Conservation (phyloP, 192 early-diverging fungal genomes). For the Gaertneriomyces sp. region DNA sequence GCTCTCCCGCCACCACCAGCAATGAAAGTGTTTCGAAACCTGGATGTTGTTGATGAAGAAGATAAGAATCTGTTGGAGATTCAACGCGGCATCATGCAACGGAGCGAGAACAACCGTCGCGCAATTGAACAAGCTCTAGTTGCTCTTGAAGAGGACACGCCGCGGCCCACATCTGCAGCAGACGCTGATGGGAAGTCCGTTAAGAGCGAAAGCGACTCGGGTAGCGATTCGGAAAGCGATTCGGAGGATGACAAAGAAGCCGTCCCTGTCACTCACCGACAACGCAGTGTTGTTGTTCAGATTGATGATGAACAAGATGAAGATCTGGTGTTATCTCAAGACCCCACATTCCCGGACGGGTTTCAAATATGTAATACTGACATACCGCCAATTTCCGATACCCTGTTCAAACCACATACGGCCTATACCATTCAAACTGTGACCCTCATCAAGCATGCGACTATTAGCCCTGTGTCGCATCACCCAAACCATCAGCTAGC, state of each 20-base stretch:
- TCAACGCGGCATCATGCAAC: constrained; percentile 63
- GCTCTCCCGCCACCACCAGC: constrained; percentile 69
- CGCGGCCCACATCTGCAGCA: not conserved
- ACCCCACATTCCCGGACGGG: constrained; percentile 53
- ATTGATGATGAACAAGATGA: constrained; percentile 81
- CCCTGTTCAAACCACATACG: constrained; percentile 18
- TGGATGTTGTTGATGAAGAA: constrained; percentile 71
- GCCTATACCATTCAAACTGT: constrained; percentile 47
- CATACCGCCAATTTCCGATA: constrained; percentile 18
- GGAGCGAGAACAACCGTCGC: constrained; percentile 62
- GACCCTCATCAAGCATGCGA: constrained; percentile 58
- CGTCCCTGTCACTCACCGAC: constrained; percentile 1
- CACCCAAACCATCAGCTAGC: constrained; percentile 75
- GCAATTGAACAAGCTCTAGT: constrained; percentile 50
- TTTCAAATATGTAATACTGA: constrained; percentile 61
- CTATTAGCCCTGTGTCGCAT: constrained; percentile 53
- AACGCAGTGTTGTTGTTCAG: constrained; percentile 60
- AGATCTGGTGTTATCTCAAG: constrained; percentile 53
- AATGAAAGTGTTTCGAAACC: constrained; percentile 66
- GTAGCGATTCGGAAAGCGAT: constrained; percentile 38
- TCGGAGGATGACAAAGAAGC: constrained; percentile 39
- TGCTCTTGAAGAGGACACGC: constrained; percentile 16
- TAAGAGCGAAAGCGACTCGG: constrained; percentile 12
- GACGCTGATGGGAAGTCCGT: not conserved
- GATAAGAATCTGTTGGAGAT: constrained; percentile 65